Evolutionary conservation across 2,329 filamentous ascomycete species (phyloP).

Genomic region (Endocalyx cinctus): DNA sequence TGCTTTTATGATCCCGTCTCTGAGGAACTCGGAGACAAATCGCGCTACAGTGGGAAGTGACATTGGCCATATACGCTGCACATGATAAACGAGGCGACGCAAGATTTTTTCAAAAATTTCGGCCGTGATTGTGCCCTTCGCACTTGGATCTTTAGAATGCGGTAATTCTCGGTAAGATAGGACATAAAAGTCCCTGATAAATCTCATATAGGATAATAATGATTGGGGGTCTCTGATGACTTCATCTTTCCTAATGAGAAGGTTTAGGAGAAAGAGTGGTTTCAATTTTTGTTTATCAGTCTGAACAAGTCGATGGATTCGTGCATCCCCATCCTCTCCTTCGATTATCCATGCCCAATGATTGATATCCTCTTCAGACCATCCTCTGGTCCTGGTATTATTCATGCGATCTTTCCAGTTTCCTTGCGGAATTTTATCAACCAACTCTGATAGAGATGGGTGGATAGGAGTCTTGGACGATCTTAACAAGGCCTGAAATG

Average conservation of each 20-base stretch:
- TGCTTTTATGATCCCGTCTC: no score
- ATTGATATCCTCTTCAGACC: conserved; percentile 28
- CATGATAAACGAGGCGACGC: conserved; percentile 20
- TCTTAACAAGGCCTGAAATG: conserved; percentile 20
- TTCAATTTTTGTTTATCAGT: conserved; percentile 27
- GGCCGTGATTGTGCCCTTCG: no score
- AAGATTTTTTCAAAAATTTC: no score
- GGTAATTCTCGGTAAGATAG: no score
- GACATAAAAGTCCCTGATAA: no score
- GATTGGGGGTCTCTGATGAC: conserved; percentile 25
- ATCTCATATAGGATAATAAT: no score
- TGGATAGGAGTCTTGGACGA: conserved; percentile 17
- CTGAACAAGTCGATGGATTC: conserved; percentile 31
- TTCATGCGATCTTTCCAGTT: conserved; percentile 28
- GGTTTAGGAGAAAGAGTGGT: conserved; percentile 35
- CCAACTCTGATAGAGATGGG: conserved; percentile 4
- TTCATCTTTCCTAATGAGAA: conserved; percentile 32
- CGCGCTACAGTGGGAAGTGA: conserved; percentile 25
- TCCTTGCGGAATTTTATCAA: conserved; percentile 13
- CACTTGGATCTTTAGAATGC: no score
- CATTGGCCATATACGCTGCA: conserved; percentile 21
- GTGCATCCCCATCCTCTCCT: conserved; percentile 28
- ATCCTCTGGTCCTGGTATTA: conserved; percentile 27
- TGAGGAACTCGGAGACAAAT: no score
- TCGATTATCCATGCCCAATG: conserved; percentile 39